Base-by-base conservation (phyloP, 2,329 filamentous ascomycete species). In the Gnomoniopsis smithogilvyi region DNA sequence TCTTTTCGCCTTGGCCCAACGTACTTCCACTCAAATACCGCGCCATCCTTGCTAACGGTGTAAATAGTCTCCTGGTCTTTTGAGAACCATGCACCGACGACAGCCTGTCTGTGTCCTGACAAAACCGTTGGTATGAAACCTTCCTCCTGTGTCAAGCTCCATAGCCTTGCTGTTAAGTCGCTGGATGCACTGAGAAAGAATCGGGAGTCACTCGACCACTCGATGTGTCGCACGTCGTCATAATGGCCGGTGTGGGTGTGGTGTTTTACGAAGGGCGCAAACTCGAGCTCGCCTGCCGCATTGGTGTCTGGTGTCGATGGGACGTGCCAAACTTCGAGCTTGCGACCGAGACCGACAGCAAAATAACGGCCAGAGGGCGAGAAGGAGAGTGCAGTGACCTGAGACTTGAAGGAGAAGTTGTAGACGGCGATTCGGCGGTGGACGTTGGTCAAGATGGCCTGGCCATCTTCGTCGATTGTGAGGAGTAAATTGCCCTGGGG, bases 51-150 rank as follows among this genome's bases (percentile, higher is more conserved):
- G 75, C 94, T 97, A 64, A 96, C 86, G 0, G 95, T 98, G 72
- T 95, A 99, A 56, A 99, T 96, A 51, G 86, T 91, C 75, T 99
- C 96, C 71, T 99, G 95, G 66, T 96, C 88, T 62, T 89, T 87
- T 0, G 93, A 96, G 71, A 99, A 99, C 87, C 92, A 99, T n/a
- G 93, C 93, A n/a, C 89, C 91, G 56, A 96, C 82, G 3, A 99
- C 90, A 17, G 85, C 88, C 73, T 97, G 92, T 71, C 92, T 88
- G 74, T 99, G 96, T 1, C 95, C 95, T 3, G 92, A 89, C 62
- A 99, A 77, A 17, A 93, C 91, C 1, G 95, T 99, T 0, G 94
- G 92, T 52, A 87, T 85, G 73, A 98, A 98, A 1, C 89, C 91
- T 62, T 94, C 90, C 68, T 96, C 92, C 1, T 87, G 82, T 65